Conservation (phyloP, 169 alveolate species). For the Eimeria maxima region DNA sequence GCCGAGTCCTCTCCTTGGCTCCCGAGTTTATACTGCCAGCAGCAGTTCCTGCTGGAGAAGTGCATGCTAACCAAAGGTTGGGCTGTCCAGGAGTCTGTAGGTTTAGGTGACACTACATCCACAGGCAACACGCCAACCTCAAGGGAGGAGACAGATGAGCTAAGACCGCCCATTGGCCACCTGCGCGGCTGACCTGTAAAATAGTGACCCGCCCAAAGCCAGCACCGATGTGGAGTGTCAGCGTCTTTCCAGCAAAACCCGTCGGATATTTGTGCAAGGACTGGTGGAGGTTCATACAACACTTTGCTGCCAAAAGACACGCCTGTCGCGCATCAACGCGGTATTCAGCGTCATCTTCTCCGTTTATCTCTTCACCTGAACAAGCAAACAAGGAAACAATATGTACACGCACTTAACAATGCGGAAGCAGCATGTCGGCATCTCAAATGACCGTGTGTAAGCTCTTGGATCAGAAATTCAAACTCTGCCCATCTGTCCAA, state of each 20-base stretch:
- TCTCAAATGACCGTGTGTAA: not conserved
- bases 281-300: slow-evolving; percentile 89
- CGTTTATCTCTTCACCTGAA: slow-evolving; percentile 24
- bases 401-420: not conserved
- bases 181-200: slow-evolving; percentile 84
- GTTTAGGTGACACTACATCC: not conserved
- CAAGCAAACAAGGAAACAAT: not conserved
- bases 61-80: not conserved
- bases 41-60: not conserved
- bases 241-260: slow-evolving; percentile 83
- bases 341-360: slow-evolving; percentile 56
- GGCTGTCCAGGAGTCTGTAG: not conserved
- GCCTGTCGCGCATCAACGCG: slow-evolving; percentile 82
- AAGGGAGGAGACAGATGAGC: not conserved
- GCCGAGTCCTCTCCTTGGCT: not conserved
- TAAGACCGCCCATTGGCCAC: not conserved
- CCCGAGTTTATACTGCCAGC: not conserved
- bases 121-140: too few relatives aligned
- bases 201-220: slow-evolving; percentile 89
- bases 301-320: slow-evolving; percentile 86
- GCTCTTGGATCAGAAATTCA: not conserved
- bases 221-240: slow-evolving; percentile 89
- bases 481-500: not conserved
- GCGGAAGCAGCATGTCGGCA: not conserved
- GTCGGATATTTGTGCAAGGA: slow-evolving; percentile 87